Percentiles rank a stretch among this genome's conserved stretches.
Evolutionary conservation across 495 filamentous ascomycete species (phyloP).

Genomic region (Talaromyces trachyspermus): DNA sequence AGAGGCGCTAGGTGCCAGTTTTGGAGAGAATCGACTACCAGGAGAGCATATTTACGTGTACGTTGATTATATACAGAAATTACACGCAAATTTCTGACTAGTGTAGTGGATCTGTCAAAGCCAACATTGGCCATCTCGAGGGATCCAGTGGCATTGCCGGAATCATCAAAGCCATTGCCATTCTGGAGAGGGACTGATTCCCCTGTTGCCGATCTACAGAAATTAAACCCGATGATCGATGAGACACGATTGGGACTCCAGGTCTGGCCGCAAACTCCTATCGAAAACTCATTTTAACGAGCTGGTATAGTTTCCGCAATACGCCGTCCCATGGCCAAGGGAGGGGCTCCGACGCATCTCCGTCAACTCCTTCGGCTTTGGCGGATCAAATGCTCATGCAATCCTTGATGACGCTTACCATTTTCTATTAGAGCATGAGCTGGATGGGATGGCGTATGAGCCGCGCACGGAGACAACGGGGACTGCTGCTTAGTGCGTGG

Average conservation of each 20-base stretch:
- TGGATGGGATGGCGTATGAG: too few species aligned
- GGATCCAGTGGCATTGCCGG: conserved; percentile 14
- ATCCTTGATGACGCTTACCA: too few species aligned
- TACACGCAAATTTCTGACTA: not conserved
- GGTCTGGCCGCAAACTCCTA: too few species aligned
- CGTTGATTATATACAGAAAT: conserved; percentile 18
- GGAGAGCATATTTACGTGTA: not conserved
- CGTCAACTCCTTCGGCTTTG: conserved; percentile 24
- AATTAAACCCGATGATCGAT: conserved; percentile 14
- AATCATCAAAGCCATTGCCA: conserved; percentile 21
- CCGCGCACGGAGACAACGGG: too few species aligned
- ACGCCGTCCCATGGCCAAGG: conserved; percentile 18
- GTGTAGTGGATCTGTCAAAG: conserved; percentile 27
- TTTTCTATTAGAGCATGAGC: too few species aligned
- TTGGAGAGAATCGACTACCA: too few species aligned
- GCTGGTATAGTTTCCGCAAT: too few species aligned
- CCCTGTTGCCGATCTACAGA: conserved; percentile 6
- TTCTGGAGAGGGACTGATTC: conserved; percentile 17
- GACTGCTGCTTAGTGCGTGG: too few species aligned
- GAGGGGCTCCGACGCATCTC: conserved; percentile 8
- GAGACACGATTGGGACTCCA: not conserved
- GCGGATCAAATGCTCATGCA: conserved; percentile 23
- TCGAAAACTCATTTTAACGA: too few species aligned
- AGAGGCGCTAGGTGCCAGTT: too few species aligned
- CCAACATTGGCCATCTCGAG: conserved; percentile 32